Percentiles rank a stretch among this genome's conserved stretches.
Evolutionary conservation across 2,329 filamentous ascomycete genomes (phyloP).

Genomic region (Calonectria crousiana): DNA sequence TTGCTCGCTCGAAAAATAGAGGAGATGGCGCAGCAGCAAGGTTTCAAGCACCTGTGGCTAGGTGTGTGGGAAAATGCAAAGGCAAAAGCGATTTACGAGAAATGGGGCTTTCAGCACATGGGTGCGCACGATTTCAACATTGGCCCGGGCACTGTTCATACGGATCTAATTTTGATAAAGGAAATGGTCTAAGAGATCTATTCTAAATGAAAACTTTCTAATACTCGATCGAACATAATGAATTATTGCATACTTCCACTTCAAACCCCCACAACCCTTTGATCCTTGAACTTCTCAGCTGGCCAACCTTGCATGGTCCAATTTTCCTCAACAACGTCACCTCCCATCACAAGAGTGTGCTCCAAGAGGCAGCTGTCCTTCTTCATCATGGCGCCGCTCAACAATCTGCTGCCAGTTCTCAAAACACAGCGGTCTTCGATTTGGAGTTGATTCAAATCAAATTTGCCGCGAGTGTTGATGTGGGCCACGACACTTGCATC

Average conservation of each 20-base stretch:
- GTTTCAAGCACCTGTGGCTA: background rate
- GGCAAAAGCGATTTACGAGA: background rate
- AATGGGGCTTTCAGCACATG: background rate
- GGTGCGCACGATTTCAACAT: background rate
- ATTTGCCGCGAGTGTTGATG: constrained; percentile 68
- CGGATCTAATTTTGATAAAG: background rate
- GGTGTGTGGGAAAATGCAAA: background rate
- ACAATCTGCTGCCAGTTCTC: constrained; percentile 62
- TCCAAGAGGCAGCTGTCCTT: constrained; percentile 66
- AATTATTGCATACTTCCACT: background rate
- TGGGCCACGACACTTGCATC: constrained; percentile 68
- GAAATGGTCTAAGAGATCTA: background rate
- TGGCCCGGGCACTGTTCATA: background rate
- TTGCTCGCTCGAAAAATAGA: background rate
- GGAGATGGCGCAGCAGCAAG: background rate
- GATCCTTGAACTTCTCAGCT: constrained; percentile 36
- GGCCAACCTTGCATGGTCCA: constrained; percentile 68
- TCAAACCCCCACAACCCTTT: background rate
- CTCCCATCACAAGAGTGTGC: constrained; percentile 69
- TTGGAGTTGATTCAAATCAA: constrained; percentile 63
- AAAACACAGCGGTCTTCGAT: constrained; percentile 66
- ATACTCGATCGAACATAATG: background rate
- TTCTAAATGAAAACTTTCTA: too few species aligned
- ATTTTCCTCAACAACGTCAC: constrained; percentile 65
- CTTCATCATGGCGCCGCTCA: constrained; percentile 66